Conservation (phyloP, 2,329 filamentous ascomycete species). For the Colletotrichum filicis region DNA sequence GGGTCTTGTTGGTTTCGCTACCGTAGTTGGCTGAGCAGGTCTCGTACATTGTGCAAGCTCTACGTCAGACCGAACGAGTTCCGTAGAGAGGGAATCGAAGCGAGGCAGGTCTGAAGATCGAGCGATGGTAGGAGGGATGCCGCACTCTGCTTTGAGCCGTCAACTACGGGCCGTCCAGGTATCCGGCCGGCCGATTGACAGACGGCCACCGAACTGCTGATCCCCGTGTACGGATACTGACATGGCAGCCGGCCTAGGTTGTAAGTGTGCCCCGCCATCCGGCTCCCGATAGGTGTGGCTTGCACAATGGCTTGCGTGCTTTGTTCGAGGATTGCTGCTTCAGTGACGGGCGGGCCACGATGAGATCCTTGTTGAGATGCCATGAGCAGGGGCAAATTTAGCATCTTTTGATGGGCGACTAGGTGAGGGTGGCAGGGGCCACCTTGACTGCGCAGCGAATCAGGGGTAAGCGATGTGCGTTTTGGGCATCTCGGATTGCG, state of each 20-base stretch:
- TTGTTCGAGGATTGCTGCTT: slow-evolving; percentile 27
- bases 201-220: neutral
- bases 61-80: neutral
- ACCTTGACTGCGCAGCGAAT: slow-evolving; percentile 10
- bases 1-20: neutral
- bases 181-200: neutral
- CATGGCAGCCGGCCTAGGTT: neutral
- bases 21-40: neutral
- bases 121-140: neutral
- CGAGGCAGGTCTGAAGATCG: neutral
- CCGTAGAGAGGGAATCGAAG: neutral
- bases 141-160: neutral
- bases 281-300: slow-evolving; percentile 26
- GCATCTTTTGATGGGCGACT: neutral
- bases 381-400: slow-evolving; percentile 12
- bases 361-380: slow-evolving; percentile 20
- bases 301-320: slow-evolving; percentile 28
- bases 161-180: neutral
- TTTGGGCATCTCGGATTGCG: slow-evolving; percentile 24
- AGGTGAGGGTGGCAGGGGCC: slow-evolving; percentile 24
- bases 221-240: neutral
- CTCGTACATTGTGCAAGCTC: neutral
- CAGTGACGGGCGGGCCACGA: slow-evolving; percentile 3
- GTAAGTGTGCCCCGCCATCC: slow-evolving; percentile 1
- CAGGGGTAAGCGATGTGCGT: neutral